A percentile compares a stretch with the other conserved stretches of the same genome.
phyloP scores from a whole-genome alignment of 176 grass and related monocot species.

The maize (Zea mays) region Zm-B73-REFERENCE-NAM-5.0 NC_050100.1:165158001-165158500 shows the following conservation, averaged over 20 bases:
- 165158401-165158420: constrained; percentile 28
- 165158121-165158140: constrained; percentile 81
- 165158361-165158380: constrained; percentile 58
- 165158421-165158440: constrained; percentile 17
- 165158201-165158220: constrained; percentile 76
- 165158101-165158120: constrained; percentile 66
- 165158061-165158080: constrained; percentile 97
- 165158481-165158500: constrained; percentile 7
- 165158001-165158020: background rate
- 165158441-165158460: constrained; percentile 17
- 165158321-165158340: constrained; percentile 19
- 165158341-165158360: constrained; percentile 34
- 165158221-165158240: constrained; percentile 73
- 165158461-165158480: constrained; percentile 5
- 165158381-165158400: constrained; percentile 52
- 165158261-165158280: constrained; percentile 52
- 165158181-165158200: constrained; percentile 72
- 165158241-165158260: constrained; percentile 58
- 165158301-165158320: constrained; percentile 57
- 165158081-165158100: constrained; percentile 87
- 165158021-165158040: constrained; percentile 34
- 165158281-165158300: constrained; percentile 48
- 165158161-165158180: constrained; percentile 42
- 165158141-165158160: constrained; percentile 67
- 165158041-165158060: constrained; percentile 23